Evolutionary conservation across 2,329 filamentous ascomycete genomes (phyloP).

Genomic region (Colletotrichum australisinense): DNA sequence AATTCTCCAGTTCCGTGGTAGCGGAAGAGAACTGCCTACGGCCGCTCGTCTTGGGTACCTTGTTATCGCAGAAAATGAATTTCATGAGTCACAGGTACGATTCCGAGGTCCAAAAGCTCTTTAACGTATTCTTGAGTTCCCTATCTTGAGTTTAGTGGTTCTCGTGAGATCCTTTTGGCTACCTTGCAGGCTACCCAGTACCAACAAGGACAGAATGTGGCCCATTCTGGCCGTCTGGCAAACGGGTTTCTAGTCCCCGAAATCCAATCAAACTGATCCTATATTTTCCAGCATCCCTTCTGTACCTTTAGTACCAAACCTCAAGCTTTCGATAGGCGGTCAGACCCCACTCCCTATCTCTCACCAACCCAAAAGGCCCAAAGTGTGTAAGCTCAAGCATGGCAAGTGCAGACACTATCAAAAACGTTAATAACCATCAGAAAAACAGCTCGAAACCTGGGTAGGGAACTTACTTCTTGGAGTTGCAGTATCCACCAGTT

Average conservation of each 20-base stretch:
- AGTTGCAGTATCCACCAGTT: not conserved
- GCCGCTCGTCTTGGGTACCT: too few species aligned
- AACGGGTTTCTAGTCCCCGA: not conserved
- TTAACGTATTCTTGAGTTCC: not conserved
- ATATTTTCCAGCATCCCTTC: not conserved
- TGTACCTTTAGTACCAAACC: not conserved
- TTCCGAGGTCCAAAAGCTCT: not conserved
- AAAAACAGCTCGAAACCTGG: not conserved
- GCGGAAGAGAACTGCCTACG: not conserved
- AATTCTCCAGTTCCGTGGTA: not conserved
- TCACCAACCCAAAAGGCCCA: not conserved
- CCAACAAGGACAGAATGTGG: too few species aligned
- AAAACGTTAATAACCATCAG: not conserved
- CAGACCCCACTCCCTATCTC: not conserved
- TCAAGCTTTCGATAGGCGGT: not conserved
- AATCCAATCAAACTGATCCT: not conserved
- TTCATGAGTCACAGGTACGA: too few species aligned
- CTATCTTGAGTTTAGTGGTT: not conserved
- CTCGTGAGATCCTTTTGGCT: not conserved
- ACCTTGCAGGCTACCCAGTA: not conserved
- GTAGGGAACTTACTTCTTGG: not conserved
- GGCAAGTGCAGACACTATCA: not conserved
- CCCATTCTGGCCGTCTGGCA: not conserved
- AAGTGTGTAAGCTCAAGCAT: not conserved
- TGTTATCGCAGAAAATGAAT: too few species aligned